A percentile compares a stretch with the other conserved stretches of the same genome.
phyloP scores from a whole-genome alignment of 768 basidiomycete species.

The Russula vinacea region DNA sequence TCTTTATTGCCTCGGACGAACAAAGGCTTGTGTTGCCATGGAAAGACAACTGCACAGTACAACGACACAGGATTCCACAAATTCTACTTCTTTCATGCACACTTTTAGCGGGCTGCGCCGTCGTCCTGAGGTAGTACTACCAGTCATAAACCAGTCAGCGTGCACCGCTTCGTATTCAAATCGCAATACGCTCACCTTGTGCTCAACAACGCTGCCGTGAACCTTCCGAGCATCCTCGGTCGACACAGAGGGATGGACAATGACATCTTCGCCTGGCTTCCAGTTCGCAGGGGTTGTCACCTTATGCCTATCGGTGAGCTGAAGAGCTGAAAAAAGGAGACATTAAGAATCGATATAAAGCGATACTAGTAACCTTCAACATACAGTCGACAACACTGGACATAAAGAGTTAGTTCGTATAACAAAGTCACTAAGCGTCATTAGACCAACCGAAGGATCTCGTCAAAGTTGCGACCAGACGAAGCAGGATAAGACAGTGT shows the following conservation, averaged over 20 bases:
- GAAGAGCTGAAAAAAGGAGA: conserved; percentile 54
- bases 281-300: conserved; percentile 94
- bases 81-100: conserved; percentile 21
- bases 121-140: conserved; percentile 87
- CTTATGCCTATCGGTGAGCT: conserved; percentile 81
- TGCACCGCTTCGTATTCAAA: neutral
- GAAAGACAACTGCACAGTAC: conserved; percentile 1
- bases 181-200: conserved; percentile 55
- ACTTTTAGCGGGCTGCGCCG: conserved; percentile 44
- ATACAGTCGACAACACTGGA: conserved; percentile 69
- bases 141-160: conserved; percentile 3
- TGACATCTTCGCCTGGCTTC: conserved; percentile 90
- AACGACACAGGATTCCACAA: conserved; percentile 15
- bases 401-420: conserved; percentile 1
- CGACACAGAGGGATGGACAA: conserved; percentile 79
- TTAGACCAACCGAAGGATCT: conserved; percentile 51
- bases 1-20: conserved; percentile 1
- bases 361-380: conserved; percentile 7
- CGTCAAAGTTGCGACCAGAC: conserved; percentile 90
- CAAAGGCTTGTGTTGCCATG: neutral
- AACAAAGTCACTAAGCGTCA: neutral
- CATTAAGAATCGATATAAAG: conserved; percentile 32
- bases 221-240: conserved; percentile 88
- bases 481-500: conserved; percentile 91
- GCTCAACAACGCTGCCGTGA: conserved; percentile 79